phyloP scores from a whole-genome alignment of 148 eudicot genomes.

The Rhododendron ovatum region DNA sequence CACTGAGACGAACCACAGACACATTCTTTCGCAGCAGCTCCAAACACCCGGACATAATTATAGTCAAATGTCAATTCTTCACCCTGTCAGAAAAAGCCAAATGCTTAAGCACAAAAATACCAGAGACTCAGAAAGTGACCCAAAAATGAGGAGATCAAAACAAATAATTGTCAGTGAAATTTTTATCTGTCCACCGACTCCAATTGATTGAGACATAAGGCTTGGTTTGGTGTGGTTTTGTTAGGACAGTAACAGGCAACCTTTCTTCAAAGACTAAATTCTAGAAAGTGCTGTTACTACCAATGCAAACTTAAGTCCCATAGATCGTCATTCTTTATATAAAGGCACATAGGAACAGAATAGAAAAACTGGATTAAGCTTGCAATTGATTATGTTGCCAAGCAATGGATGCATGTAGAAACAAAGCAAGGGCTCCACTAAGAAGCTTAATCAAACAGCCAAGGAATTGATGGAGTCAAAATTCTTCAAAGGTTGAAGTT shows the following conservation, averaged over 20 bases:
- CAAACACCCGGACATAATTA: slow-evolving; percentile 96
- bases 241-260: neutral
- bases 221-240: neutral
- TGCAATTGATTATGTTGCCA: neutral
- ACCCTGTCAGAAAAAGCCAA: slow-evolving; percentile 44
- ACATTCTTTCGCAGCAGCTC: slow-evolving; percentile 99
- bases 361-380: neutral
- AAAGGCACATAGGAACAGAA: neutral
- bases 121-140: neutral
- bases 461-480: neutral
- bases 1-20: slow-evolving; percentile 85
- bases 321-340: neutral
- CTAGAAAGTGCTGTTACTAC: neutral
- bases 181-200: neutral
- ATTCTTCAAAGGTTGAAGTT: neutral
- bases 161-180: neutral
- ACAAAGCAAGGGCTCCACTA: neutral
- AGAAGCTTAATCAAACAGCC: neutral
- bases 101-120: slow-evolving; percentile 2
- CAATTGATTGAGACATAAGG: neutral
- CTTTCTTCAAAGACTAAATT: neutral
- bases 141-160: neutral
- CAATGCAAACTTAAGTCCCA: neutral
- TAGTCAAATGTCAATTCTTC: slow-evolving; percentile 76
- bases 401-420: neutral